phyloP scores from a whole-genome alignment of 2,329 filamentous ascomycete species.

The Penicillium sp. region DNA sequence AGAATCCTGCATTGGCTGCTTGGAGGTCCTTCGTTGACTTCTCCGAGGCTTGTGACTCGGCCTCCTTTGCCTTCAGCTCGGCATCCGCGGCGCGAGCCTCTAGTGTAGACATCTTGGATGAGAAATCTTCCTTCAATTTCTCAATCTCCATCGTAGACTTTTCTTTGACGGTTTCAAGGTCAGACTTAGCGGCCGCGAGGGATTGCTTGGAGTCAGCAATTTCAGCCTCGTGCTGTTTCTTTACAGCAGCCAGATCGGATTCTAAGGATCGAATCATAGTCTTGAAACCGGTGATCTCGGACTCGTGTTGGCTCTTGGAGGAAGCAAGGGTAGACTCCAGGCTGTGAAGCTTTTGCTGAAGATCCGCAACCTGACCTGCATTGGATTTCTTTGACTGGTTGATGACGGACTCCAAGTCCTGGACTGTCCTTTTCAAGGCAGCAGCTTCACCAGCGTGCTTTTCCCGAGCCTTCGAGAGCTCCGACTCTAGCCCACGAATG shows the following conservation, averaged over 20 bases:
- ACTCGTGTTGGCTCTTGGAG: conserved; percentile 58
- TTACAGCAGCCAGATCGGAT: conserved; percentile 48
- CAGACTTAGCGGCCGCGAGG: conserved; percentile 62
- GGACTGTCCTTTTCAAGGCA: conserved; percentile 63
- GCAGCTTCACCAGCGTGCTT: conserved; percentile 62
- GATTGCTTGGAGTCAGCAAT: conserved; percentile 64
- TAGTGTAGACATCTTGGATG: conserved; percentile 51
- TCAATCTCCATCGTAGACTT: conserved; percentile 62
- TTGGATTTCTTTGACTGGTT: conserved; percentile 64
- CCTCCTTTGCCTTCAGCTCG: conserved; percentile 36
- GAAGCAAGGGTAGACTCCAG: conserved; percentile 58
- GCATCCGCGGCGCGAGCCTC: conserved; percentile 59
- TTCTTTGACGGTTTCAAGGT: conserved; percentile 56
- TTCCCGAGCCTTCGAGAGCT: conserved; percentile 56
- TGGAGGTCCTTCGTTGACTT: conserved; percentile 62
- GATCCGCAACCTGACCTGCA: conserved; percentile 65
- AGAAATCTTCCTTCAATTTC: conserved; percentile 59
- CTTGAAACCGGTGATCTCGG: conserved; percentile 64
- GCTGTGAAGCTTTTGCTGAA: conserved; percentile 64
- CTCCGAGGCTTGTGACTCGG: conserved; percentile 53
- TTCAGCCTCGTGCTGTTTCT: conserved; percentile 65
- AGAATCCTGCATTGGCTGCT: conserved; percentile 59
- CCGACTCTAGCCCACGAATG: conserved; percentile 63
- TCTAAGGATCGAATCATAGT: conserved; percentile 65
- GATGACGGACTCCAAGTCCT: conserved; percentile 59